These are phyloP conservation scores for Echinosophora koreensis DNA, from an alignment of 306 rosid genomes.

Conservation along the genomic window DNA sequence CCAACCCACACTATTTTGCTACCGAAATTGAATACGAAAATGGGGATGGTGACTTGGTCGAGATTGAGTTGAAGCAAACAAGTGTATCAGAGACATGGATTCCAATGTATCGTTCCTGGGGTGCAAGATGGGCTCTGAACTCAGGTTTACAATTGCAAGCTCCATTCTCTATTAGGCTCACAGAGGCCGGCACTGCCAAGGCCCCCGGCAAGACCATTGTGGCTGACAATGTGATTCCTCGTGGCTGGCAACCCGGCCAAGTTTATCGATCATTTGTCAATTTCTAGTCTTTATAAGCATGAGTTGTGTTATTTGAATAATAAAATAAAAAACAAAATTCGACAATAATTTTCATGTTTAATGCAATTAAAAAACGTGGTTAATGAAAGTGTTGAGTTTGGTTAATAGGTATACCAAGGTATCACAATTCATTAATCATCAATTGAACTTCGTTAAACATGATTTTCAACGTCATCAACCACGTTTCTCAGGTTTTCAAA, in stretches of 20 bases:
- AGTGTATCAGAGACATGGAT: constrained; percentile 49
- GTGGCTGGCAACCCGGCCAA: constrained; percentile 58
- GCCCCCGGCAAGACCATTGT: constrained; percentile 31
- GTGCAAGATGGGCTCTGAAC: constrained; percentile 68
- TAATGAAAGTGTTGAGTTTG: too few species aligned
- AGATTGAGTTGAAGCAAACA: constrained; percentile 54
- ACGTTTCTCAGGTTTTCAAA: too few species aligned
- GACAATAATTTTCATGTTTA: too few species aligned
- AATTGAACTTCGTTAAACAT: too few species aligned
- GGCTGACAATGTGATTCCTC: constrained; percentile 57
- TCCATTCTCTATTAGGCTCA: constrained; percentile 65
- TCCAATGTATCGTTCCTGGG: constrained; percentile 72
- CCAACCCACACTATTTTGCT: constrained; percentile 61
- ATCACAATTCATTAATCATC: too few species aligned
- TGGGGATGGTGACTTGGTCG: constrained; percentile 58
- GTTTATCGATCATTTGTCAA: constrained; percentile 61
- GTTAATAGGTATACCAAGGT: too few species aligned
- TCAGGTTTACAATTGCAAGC: constrained; percentile 39
- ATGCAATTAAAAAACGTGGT: too few species aligned
- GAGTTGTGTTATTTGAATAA: too few species aligned
- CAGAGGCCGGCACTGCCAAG: constrained; percentile 40
- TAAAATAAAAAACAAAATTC: too few species aligned
- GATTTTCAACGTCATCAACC: too few species aligned
- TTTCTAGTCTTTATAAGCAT: constrained; percentile 31
- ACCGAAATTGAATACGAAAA: constrained; percentile 58